These are phyloP conservation scores for Aurifilum marmelostoma DNA, from an alignment of 2,329 filamentous ascomycete genomes.

Conservation along the genomic window DNA sequence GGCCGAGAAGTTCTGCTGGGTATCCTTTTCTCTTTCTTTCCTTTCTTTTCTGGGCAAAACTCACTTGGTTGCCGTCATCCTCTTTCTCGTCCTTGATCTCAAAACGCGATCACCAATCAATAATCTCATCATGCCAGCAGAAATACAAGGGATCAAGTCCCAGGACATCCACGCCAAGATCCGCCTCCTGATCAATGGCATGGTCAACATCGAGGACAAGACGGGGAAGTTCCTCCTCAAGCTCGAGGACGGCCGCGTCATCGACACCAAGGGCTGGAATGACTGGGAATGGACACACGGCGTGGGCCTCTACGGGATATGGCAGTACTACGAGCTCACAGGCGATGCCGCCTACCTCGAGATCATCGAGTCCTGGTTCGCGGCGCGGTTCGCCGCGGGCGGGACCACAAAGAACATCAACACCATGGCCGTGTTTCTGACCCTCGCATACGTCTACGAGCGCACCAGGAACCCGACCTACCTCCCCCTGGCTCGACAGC, in stretches of 20 bases:
- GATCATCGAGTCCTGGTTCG: conserved; percentile 76
- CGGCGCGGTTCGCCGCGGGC: conserved; percentile 67
- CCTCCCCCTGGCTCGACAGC: conserved; percentile 74
- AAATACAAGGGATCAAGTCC: conserved; percentile 50
- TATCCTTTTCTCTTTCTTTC: too few relatives aligned
- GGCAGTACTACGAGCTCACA: conserved; percentile 78
- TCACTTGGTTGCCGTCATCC: neutral
- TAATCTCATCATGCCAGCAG: conserved; percentile 43
- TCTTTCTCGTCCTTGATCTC: neutral
- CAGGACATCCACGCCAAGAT: conserved; percentile 59
- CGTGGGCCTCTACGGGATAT: conserved; percentile 78
- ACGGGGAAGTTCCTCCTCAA: conserved; percentile 74
- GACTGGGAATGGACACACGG: conserved; percentile 86
- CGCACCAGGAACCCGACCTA: conserved; percentile 70
- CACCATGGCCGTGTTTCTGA: conserved; percentile 79
- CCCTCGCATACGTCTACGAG: conserved; percentile 78
- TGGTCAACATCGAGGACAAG: conserved; percentile 77
- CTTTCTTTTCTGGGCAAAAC: too few relatives aligned
- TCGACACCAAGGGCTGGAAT: conserved; percentile 84
- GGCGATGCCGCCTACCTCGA: conserved; percentile 61
- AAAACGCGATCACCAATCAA: neutral
- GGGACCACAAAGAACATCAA: conserved; percentile 85
- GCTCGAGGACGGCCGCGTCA: conserved; percentile 72
- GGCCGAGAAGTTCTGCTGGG: neutral
- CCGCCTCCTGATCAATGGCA: conserved; percentile 69